Base-by-base conservation (phyloP, 108 stramenopile species). In the Seminavis robusta region DNA sequence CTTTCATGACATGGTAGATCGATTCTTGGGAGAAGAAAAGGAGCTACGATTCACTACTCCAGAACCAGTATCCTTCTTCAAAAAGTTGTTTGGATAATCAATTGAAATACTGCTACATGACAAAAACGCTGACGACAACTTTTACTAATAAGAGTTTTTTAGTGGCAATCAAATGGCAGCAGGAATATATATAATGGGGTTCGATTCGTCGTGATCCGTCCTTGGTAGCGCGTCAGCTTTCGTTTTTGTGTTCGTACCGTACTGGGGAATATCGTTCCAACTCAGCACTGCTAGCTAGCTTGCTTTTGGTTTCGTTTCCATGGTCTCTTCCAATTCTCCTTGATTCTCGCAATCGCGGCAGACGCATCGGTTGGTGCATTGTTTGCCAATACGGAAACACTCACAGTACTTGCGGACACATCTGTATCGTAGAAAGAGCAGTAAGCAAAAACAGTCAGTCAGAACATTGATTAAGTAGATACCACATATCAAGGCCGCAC, bases 341-440 rank as follows among this genome's bases (percentile, higher is more conserved):
- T 30, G 25, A 34, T 83, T 83, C 26, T 52, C 58, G 46, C 81
- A 83, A 15, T 77, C 59, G 13, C 50, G 57, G 42, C 81, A 83
- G 0, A 58, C 62, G 37, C 81, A 83, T 25, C 58, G 45, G 11
- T 56, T 43, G 17, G 64, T 73, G 65, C 94, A 95, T 21, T 56
- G 42, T 39, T 59, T 37, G 37, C 68, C 56, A 17, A 61, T 71
- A 24, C 90, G 86, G 48, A 94, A 95, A 63, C 94, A 95, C 33
- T 94, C 90, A 71, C 94, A 95, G 66, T 93, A 92, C 29, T 86
- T 77, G 56, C 89, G 91, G 31, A 95, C 67, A 61, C 85, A 90
- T 52, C 42, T 42, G 19, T 37, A 9, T n/a, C 5, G 5, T 4
- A 6, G 9, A 5, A 27, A 6, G 5, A 21, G 9, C 8, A 19